Evolutionary conservation across 2,329 filamentous ascomycete genomes (phyloP), one percentile per base, ranked within the genome.

Genomic region (Berkeleyomyces basicola): DNA sequence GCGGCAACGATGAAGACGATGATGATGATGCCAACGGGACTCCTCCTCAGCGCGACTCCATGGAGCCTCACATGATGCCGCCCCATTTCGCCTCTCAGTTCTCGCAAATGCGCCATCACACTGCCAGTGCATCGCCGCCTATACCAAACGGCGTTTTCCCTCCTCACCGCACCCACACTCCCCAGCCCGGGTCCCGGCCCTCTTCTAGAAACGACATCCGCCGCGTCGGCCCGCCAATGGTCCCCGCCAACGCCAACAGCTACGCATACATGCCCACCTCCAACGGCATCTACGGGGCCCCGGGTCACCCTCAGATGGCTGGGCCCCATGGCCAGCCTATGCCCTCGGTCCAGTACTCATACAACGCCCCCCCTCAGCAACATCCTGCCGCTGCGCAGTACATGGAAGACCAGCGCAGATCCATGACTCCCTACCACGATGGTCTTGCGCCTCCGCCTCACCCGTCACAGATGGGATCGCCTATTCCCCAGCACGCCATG

Each of bases 61-160:
- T 78, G 66, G 79, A 81, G 10, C 71, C 74, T 40, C 81, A 82
- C 67, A 83, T 86, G 78, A 82, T 88, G 68, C 84, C 84, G 62
- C 82, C 84, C 57, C 86, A 89, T 67, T 82, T 83, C 68, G 87
- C 87, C 66, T 80, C 82, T 68, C 82, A 85, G 67, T 95, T 90
- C 70, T 82, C 88, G 67, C 88, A 92, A 69, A 85, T 95, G 67
- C 82, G 88, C 70, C 87, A 93, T 68, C 82, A 85, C 63, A 90
- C 89, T 23, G 87, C 90, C 9, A 95, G 90, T 33, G 88, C 86
- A 40, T 96, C 92, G 33, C 92, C 92, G 64, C 92, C 92, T 2
- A 88, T 96, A 67, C 81, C 82, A 60, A 95, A 90, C 70, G 86
- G 86, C 66, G 80, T 86, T 33, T 64, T 66, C 80, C 82, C 33